phyloP scores from a whole-genome alignment of 495 filamentous ascomycete genomes.

The Pyrenula aspistea region DNA sequence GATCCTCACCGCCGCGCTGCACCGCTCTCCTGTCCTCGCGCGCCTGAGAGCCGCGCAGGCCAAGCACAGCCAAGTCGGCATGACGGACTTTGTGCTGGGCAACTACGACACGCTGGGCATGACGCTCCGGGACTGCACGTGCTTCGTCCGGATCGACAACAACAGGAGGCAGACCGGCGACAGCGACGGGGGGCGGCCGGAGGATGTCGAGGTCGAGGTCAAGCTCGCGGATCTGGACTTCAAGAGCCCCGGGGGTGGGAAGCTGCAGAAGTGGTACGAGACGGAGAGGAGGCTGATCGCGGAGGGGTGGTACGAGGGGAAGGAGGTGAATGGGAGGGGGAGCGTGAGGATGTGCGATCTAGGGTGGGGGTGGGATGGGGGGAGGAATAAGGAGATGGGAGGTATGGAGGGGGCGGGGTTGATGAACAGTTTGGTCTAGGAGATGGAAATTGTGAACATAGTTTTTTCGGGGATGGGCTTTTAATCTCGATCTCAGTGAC shows the following conservation, averaged over 20 bases:
- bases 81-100: constrained; percentile 22
- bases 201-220: constrained; percentile 45
- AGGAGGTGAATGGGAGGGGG: constrained; percentile 23
- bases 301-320: constrained; percentile 63
- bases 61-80: constrained; percentile 21
- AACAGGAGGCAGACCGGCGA: too few species aligned
- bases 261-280: constrained; percentile 60
- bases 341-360: constrained; percentile 61
- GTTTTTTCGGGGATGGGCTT: too few species aligned
- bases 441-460: not conserved
- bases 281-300: constrained; percentile 50
- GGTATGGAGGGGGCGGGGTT: constrained; percentile 11
- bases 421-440: constrained; percentile 11
- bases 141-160: constrained; percentile 61
- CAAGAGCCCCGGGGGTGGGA: constrained; percentile 59
- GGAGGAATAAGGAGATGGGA: constrained; percentile 16
- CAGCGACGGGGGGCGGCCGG: constrained; percentile 5
- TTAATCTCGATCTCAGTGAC: too few species aligned
- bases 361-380: constrained; percentile 41
- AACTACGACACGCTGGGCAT: constrained; percentile 28
- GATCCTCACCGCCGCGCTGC: constrained; percentile 3
- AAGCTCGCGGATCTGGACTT: constrained; percentile 79
- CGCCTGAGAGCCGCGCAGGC: constrained; percentile 22
- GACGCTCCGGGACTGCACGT: constrained; percentile 81
- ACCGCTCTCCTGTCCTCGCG: constrained; percentile 15